Percentiles rank a stretch among this genome's conserved stretches.
Conservation (phyloP, 2,329 filamentous ascomycete species). For the Biscogniauxia sp. region DNA sequence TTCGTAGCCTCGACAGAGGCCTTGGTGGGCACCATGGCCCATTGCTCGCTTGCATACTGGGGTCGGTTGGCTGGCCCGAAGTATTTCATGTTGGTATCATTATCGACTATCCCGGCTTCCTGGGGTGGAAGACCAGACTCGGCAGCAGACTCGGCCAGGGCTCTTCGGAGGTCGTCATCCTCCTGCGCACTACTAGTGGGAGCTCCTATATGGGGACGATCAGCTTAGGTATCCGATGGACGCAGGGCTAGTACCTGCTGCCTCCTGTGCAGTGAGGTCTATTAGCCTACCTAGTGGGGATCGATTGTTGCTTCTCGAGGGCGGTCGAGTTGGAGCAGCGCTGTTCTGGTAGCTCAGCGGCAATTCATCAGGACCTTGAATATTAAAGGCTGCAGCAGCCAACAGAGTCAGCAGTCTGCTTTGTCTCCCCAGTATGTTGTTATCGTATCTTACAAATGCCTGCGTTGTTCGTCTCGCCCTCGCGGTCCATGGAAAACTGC, state of each 20-base stretch:
- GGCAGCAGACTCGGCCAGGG: constrained; percentile 54
- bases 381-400: constrained; percentile 48
- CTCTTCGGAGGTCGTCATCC: constrained; percentile 56
- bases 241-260: constrained; percentile 38
- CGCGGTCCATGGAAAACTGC: constrained; percentile 51
- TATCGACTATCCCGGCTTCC: constrained; percentile 49
- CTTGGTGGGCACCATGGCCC: constrained; percentile 55
- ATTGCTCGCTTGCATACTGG: constrained; percentile 54
- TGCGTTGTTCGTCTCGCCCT: constrained; percentile 44
- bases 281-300: constrained; percentile 55
- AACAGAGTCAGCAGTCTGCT: not conserved
- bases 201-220: constrained; percentile 34
- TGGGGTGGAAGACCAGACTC: constrained; percentile 50
- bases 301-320: constrained; percentile 56
- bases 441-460: constrained; percentile 42
- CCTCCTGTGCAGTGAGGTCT: constrained; percentile 44
- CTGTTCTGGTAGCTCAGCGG: constrained; percentile 41
- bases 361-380: constrained; percentile 51
- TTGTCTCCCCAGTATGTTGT: not conserved
- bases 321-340: constrained; percentile 58
- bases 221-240: constrained; percentile 20
- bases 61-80: constrained; percentile 60
- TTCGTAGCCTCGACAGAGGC: constrained; percentile 26
- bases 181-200: constrained; percentile 42
- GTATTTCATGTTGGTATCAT: constrained; percentile 39